These are phyloP conservation scores for Tetraselmis striata DNA, from an alignment of 139 green algal species.

Conservation along the genomic window DNA sequence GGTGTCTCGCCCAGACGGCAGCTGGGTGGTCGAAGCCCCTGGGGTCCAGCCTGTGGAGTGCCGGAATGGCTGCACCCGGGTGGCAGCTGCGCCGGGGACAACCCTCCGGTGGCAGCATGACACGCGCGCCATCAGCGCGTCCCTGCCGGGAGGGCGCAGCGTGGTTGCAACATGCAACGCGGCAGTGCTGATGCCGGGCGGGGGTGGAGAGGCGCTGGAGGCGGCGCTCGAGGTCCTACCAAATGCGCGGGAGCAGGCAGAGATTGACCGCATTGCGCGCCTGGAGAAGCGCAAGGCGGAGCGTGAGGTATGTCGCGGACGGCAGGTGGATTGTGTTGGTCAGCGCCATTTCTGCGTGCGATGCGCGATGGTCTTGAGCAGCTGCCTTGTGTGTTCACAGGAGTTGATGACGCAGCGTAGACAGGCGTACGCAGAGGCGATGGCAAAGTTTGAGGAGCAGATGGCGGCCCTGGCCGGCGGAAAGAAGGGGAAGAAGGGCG, in stretches of 20 bases:
- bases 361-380: no score
- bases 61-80: neutral
- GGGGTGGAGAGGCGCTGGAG: neutral
- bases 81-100: neutral
- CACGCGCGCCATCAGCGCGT: neutral
- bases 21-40: slow-evolving; percentile 31
- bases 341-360: no score
- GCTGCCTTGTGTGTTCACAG: no score
- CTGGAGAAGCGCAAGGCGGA: neutral
- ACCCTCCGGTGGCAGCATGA: neutral
- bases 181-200: neutral
- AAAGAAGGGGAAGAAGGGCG: neutral
- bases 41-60: slow-evolving; percentile 16
- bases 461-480: neutral
- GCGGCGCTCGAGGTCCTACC: neutral
- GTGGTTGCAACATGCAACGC: neutral
- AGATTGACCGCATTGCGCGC: neutral
- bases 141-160: neutral
- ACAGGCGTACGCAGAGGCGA: neutral
- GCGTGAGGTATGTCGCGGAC: neutral
- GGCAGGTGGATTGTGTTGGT: no score
- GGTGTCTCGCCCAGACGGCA: slow-evolving; percentile 15
- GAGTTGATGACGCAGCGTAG: neutral
- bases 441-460: neutral
- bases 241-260: neutral